These are phyloP conservation scores for Phylloboletellus chloephorus DNA, from an alignment of 1,284 basidiomycete genomes.

Conservation along the genomic window DNA sequence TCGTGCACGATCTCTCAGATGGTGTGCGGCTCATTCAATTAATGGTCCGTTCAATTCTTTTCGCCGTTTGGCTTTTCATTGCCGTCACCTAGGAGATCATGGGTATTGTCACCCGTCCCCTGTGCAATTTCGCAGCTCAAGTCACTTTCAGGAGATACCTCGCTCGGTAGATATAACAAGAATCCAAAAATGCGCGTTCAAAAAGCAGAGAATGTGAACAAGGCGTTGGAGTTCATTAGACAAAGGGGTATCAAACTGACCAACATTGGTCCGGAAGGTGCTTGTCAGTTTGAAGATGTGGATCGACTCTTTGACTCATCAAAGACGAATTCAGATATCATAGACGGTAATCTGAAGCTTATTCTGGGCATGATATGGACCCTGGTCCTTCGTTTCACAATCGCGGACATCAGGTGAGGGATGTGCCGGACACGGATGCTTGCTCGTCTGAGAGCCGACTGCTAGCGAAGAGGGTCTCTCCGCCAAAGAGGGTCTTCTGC, in stretches of 20 bases:
- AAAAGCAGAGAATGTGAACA: conserved; percentile 97
- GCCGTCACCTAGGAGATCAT: conserved; percentile 72
- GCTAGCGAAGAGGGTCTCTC: conserved; percentile 91
- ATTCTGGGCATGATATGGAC: conserved; percentile 99
- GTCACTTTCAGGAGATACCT: conserved; percentile 65
- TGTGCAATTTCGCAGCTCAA: conserved; percentile 11
- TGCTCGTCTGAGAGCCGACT: conserved; percentile 19
- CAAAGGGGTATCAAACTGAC: conserved; percentile 94
- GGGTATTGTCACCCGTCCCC: conserved; percentile 45
- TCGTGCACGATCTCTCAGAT: conserved; percentile 89
- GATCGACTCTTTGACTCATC: conserved; percentile 7
- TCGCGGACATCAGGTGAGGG: conserved; percentile 90
- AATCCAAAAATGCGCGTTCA: conserved; percentile 90
- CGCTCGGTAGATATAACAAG: conserved; percentile 88
- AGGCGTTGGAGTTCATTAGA: conserved; percentile 92
- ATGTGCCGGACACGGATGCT: not conserved
- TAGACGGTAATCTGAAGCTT: conserved; percentile 95
- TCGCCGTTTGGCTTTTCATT: conserved; percentile 1
- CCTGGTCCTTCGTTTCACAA: conserved; percentile 92
- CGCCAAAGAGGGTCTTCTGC: conserved; percentile 90
- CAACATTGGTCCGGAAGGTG: conserved; percentile 94
- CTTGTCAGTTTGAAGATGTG: conserved; percentile 1
- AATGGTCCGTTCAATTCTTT: conserved; percentile 54
- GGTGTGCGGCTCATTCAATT: conserved; percentile 92
- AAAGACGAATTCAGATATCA: conserved; percentile 65